These are phyloP conservation scores for Henckelia pumila DNA, from an alignment of 257 asterid genomes.

Conservation along the genomic window DNA sequence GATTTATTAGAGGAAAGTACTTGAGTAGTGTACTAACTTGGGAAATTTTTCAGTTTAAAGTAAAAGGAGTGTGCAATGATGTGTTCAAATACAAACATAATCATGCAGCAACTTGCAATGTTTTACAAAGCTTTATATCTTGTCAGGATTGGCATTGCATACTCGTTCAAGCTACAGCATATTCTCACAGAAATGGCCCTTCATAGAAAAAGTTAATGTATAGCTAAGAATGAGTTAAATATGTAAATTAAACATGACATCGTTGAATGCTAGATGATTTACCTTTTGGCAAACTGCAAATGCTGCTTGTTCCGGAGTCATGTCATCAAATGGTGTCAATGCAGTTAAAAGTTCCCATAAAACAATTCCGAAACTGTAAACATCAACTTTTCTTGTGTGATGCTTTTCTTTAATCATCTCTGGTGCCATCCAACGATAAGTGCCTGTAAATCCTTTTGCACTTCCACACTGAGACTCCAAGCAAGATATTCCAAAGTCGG, in stretches of 20 bases:
- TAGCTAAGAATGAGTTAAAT: background rate
- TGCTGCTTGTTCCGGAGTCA: slow-evolving; percentile 98
- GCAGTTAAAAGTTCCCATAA: slow-evolving; percentile 96
- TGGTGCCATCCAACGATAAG: slow-evolving; percentile 99
- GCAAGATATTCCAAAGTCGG: slow-evolving; percentile 94
- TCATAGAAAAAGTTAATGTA: background rate
- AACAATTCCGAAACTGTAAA: slow-evolving; percentile 85
- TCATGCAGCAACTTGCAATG: too few relatives aligned
- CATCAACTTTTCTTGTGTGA: slow-evolving; percentile 93
- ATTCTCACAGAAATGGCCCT: background rate
- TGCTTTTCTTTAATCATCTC: slow-evolving; percentile 91
- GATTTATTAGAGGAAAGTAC: too few relatives aligned
- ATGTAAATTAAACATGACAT: background rate
- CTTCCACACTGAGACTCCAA: slow-evolving; percentile 93
- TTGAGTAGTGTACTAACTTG: too few relatives aligned
- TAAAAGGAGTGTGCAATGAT: too few relatives aligned
- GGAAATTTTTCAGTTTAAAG: too few relatives aligned
- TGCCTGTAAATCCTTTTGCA: slow-evolving; percentile 91
- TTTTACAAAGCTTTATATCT: background rate
- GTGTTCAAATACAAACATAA: too few relatives aligned
- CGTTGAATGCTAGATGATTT: slow-evolving; percentile 9
- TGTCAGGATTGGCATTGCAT: background rate
- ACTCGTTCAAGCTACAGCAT: background rate
- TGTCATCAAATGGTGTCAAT: slow-evolving; percentile 80
- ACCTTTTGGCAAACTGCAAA: slow-evolving; percentile 99